Conservation (phyloP, 495 filamentous ascomycete species). For the Chaetomium cochliodes region DNA sequence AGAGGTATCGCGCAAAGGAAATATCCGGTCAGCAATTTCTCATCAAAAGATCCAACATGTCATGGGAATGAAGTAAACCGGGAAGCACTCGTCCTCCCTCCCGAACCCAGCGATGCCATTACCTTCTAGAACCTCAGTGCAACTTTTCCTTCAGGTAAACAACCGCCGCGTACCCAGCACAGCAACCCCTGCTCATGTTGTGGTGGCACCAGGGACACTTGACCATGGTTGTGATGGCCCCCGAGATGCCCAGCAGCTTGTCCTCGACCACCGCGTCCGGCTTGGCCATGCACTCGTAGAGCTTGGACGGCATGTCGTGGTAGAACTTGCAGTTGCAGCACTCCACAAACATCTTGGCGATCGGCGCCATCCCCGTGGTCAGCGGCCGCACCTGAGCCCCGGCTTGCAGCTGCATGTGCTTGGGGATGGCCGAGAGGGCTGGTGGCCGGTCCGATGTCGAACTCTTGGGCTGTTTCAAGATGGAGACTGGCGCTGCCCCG, state of each 20-base stretch:
- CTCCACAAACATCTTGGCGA: constrained; percentile 76
- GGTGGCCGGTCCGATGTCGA: constrained; percentile 20
- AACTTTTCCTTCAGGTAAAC: constrained; percentile 63
- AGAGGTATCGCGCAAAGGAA: background rate
- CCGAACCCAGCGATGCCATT: background rate
- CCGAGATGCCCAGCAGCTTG: constrained; percentile 47
- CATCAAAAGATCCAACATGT: background rate
- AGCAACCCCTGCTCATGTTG: constrained; percentile 69
- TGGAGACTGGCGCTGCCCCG: constrained; percentile 28
- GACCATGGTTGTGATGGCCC: constrained; percentile 57
- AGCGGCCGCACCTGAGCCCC: constrained; percentile 22
- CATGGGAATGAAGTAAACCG: background rate
- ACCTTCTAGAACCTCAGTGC: constrained; percentile 23
- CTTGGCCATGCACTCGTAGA: constrained; percentile 71
- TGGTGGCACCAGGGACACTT: constrained; percentile 79
- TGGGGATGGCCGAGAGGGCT: constrained; percentile 32
- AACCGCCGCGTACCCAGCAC: constrained; percentile 68
- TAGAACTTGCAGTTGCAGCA: constrained; percentile 80
- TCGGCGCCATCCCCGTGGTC: constrained; percentile 32
- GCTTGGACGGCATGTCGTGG: constrained; percentile 73
- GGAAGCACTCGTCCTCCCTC: background rate
- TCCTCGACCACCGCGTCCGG: constrained; percentile 57
- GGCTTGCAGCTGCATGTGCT: constrained; percentile 36
- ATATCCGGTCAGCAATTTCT: background rate
- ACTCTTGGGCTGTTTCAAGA: constrained; percentile 33